Evolutionary conservation across 2,329 filamentous ascomycete genomes (phyloP).

Genomic region (Colletotrichum destructivum): DNA sequence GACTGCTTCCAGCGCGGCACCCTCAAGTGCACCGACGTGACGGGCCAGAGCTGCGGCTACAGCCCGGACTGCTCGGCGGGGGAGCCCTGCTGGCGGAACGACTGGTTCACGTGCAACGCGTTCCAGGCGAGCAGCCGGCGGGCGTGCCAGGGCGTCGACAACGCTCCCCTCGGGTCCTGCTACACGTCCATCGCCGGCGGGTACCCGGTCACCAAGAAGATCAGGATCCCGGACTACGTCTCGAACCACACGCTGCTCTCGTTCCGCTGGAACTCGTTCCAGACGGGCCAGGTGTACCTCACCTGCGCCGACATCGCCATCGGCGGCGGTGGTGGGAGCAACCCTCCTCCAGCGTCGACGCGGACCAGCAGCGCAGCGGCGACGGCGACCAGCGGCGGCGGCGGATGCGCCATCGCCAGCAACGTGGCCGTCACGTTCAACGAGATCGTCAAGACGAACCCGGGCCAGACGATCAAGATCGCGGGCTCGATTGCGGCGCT

Average conservation of each 20-base stretch:
- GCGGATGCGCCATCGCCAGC: conserved; percentile 49
- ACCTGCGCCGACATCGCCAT: conserved; percentile 69
- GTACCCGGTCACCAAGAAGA: conserved; percentile 67
- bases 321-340: conserved; percentile 13
- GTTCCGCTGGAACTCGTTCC: conserved; percentile 69
- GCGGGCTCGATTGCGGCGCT: conserved; percentile 60
- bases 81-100: conserved; percentile 63
- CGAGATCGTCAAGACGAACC: conserved; percentile 59
- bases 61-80: conserved; percentile 62
- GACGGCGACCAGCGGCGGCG: conserved; percentile 41
- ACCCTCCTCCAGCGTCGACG: conserved; percentile 42
- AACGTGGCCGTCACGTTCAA: conserved; percentile 61
- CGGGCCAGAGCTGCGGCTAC: conserved; percentile 64
- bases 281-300: conserved; percentile 68
- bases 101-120: conserved; percentile 69
- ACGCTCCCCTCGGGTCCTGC: conserved; percentile 60
- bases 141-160: conserved; percentile 63
- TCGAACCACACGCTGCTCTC: conserved; percentile 67
- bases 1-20: conserved; percentile 65
- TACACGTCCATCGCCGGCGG: conserved; percentile 67
- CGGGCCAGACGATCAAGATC: conserved; percentile 66
- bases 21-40: conserved; percentile 64
- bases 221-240: conserved; percentile 64
- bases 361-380: conserved; percentile 41
- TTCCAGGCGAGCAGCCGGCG: conserved; percentile 56